phyloP scores from a whole-genome alignment of 768 basidiomycete genomes.

The Russula foetens region DNA sequence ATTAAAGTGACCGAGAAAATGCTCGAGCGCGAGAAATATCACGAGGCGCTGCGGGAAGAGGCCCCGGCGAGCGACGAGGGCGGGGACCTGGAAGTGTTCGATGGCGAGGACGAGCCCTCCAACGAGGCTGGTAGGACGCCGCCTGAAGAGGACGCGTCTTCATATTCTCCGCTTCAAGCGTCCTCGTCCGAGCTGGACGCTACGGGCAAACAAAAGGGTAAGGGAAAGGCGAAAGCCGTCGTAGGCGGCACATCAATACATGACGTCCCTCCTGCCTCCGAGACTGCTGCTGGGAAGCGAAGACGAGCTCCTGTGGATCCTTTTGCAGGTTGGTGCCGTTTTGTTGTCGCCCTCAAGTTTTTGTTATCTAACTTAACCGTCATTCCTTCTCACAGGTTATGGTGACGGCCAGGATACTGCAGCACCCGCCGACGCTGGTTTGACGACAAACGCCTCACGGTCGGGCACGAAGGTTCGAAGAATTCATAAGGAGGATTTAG shows the following conservation, averaged over 20 bases:
- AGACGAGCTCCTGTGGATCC: constrained; percentile 52
- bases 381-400: constrained; percentile 24
- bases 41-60: constrained; percentile 42
- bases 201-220: background rate
- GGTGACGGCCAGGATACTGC: constrained; percentile 22
- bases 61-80: constrained; percentile 27
- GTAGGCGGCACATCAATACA: constrained; percentile 2
- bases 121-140: background rate
- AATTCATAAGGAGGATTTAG: background rate
- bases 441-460: background rate
- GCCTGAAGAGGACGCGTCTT: background rate
- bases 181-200: constrained; percentile 1
- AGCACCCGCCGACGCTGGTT: background rate
- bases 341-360: background rate
- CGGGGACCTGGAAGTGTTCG: constrained; percentile 30
- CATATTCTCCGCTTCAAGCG: background rate
- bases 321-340: constrained; percentile 47
- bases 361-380: background rate
- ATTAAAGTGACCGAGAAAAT: constrained; percentile 64
- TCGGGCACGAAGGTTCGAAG: background rate
- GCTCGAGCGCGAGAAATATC: constrained; percentile 57
- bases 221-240: constrained; percentile 23
- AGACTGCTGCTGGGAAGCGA: constrained; percentile 31
- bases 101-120: constrained; percentile 33
- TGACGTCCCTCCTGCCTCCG: background rate